phyloP scores from a whole-genome alignment of 202 grass and related monocot genomes.

The Schoenoplectus tabernaemontani region DNA sequence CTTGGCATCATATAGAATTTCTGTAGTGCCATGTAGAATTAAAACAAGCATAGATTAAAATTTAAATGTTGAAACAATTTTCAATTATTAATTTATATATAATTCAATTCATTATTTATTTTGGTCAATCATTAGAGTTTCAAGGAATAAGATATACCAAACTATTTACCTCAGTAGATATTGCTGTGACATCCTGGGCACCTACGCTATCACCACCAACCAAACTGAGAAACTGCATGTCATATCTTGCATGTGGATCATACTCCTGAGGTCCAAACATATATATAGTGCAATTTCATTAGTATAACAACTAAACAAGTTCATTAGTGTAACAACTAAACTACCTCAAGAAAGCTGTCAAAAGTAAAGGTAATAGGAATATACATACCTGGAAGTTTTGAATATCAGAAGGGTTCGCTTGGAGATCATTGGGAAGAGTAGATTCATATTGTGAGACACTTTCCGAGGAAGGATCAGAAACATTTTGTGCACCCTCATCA shows the following conservation, averaged over 20 bases:
- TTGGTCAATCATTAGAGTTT: neutral
- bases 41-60: no score
- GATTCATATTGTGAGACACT: slow-evolving; percentile 21
- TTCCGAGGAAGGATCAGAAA: neutral
- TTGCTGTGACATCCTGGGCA: neutral
- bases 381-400: slow-evolving; percentile 8
- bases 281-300: neutral
- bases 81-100: neutral
- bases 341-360: neutral
- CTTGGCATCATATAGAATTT: neutral
- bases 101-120: neutral
- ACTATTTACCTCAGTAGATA: slow-evolving; percentile 13
- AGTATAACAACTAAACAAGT: no score
- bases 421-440: slow-evolving; percentile 26
- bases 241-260: slow-evolving; percentile 18
- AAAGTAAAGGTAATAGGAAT: neutral
- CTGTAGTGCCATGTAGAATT: neutral
- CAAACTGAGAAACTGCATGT: slow-evolving; percentile 16
- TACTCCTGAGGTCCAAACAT: slow-evolving; percentile 16
- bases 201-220: neutral
- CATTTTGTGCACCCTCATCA: slow-evolving; percentile 3
- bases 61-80: neutral
- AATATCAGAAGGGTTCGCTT: slow-evolving; percentile 22
- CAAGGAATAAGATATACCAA: neutral
- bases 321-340: neutral